Conservation (phyloP, 768 basidiomycete species). For the Dioszegia hungarica region DNA sequence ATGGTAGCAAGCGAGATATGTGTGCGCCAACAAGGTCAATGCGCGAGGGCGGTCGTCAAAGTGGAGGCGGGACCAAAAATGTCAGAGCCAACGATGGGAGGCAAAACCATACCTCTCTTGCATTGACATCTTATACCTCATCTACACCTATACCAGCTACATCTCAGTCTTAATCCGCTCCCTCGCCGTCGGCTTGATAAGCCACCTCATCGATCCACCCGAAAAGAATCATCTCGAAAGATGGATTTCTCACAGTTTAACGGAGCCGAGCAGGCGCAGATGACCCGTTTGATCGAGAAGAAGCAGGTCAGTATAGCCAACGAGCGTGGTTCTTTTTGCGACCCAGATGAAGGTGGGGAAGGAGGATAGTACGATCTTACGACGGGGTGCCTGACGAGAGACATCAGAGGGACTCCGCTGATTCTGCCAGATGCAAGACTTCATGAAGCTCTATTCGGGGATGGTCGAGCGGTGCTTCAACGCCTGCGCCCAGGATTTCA, state of each 20-base stretch:
- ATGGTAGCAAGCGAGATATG: not conserved
- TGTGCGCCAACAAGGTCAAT: too few relatives aligned
- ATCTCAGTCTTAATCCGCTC: not conserved
- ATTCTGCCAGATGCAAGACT: slow-evolving; percentile 84
- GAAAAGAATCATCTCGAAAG: slow-evolving; percentile 1
- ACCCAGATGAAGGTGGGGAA: too few relatives aligned
- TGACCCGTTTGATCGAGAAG: slow-evolving; percentile 78
- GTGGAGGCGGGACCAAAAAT: slow-evolving; percentile 8
- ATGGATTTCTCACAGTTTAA: slow-evolving; percentile 94
- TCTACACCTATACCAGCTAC: too few relatives aligned
- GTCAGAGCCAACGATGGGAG: not conserved
- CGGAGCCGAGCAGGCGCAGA: slow-evolving; percentile 88
- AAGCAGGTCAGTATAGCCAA: slow-evolving; percentile 66
- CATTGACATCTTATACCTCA: not conserved
- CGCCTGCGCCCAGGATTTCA: slow-evolving; percentile 92
- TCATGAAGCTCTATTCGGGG: slow-evolving; percentile 87
- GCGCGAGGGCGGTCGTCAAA: too few relatives aligned
- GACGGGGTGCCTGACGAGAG: too few relatives aligned
- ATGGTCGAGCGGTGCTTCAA: slow-evolving; percentile 95
- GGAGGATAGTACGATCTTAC: too few relatives aligned
- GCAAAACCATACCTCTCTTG: not conserved
- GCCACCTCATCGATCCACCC: not conserved
- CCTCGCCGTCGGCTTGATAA: not conserved
- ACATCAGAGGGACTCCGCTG: too few relatives aligned
- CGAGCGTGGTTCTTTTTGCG: too few relatives aligned